These are phyloP conservation scores for Aquanectria penicillioides DNA, from an alignment of 2,329 filamentous ascomycete genomes.

Conservation along the genomic window DNA sequence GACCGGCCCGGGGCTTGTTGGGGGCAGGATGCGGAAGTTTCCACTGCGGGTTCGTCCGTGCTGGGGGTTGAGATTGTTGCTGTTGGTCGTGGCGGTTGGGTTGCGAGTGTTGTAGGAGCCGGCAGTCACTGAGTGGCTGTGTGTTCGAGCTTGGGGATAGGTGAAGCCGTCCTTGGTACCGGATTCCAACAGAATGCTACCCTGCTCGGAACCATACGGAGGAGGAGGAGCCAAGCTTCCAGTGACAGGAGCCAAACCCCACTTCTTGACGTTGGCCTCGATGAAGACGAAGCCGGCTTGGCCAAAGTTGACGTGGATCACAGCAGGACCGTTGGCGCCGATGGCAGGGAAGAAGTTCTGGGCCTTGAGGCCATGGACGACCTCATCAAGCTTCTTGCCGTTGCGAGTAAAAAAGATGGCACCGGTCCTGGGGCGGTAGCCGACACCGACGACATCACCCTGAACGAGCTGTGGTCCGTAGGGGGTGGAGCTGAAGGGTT, in stretches of 20 bases:
- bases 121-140: conserved; percentile 57
- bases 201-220: conserved; percentile 96
- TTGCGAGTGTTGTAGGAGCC: conserved; percentile 52
- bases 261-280: conserved; percentile 99
- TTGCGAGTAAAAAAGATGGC: conserved; percentile 98
- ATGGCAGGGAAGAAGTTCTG: conserved; percentile 98
- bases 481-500: conserved; percentile 82
- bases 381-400: conserved; percentile 95
- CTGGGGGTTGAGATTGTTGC: conserved; percentile 63
- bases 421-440: conserved; percentile 92
- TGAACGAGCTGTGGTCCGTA: conserved; percentile 90
- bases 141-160: conserved; percentile 54
- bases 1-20: conserved; percentile 87
- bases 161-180: conserved; percentile 72
- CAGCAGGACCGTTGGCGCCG: conserved; percentile 93
- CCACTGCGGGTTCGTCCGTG: conserved; percentile 82
- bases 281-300: conserved; percentile 99
- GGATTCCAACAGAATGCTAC: conserved; percentile 91
- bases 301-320: conserved; percentile 96
- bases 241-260: conserved; percentile 95
- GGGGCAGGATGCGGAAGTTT: conserved; percentile 78
- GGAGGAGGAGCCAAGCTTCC: conserved; percentile 94
- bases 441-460: conserved; percentile 95
- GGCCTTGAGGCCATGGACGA: conserved; percentile 89
- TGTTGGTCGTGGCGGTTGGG: conserved; percentile 55